Evolutionary conservation across 768 basidiomycete species (phyloP), one percentile per base, ranked within the genome.

Genomic region (Amanita phalloides): DNA sequence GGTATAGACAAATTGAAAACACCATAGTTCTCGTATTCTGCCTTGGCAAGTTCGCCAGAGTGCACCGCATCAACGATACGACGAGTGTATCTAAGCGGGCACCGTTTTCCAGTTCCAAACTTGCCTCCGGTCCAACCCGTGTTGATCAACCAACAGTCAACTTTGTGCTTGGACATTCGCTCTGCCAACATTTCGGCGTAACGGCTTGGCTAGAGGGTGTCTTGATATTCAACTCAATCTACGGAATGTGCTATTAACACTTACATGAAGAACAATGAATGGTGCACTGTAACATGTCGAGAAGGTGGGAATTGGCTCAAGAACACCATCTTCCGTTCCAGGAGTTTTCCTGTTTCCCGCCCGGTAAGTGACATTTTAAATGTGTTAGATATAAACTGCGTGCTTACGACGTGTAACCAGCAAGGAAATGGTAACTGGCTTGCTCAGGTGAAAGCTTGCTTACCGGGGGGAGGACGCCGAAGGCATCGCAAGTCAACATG

Each of bases 201-300:
- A 56, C 93, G 86, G 33, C 88, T 81, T 42, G 93, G 93, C 83
- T 85, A 58, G n/a, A 48, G 28, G 11, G 39, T 46, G 33, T 43
- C 26, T 52, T 37, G 42, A 52, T 14, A 48, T 49, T 30, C 48
- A 20, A 42, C 1, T 14, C 4, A 42, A 48, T 6, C 49, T 33
- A 41, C 53, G 50, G 39, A 30, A 32, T 17, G 23, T n/a, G 11
- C 11, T 30, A 52, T 8, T 6, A 4, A 17, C 11, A 69, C 81
- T 37, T 64, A 85, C 83, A 69, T 96, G 95, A 51, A 96, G 88
- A 59, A 97, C 86, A 66, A 99, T 97, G 80, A 99, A 98, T n/a
- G 96, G 96, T 38, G 94, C 92, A 59, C 87, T 89, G 79, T 97
- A 99, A 71, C 96, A 98, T 30, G 94, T 97, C 17, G 93, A 96